phyloP scores from a whole-genome alignment of 2,329 filamentous ascomycete genomes.

The Alternaria viburni region DNA sequence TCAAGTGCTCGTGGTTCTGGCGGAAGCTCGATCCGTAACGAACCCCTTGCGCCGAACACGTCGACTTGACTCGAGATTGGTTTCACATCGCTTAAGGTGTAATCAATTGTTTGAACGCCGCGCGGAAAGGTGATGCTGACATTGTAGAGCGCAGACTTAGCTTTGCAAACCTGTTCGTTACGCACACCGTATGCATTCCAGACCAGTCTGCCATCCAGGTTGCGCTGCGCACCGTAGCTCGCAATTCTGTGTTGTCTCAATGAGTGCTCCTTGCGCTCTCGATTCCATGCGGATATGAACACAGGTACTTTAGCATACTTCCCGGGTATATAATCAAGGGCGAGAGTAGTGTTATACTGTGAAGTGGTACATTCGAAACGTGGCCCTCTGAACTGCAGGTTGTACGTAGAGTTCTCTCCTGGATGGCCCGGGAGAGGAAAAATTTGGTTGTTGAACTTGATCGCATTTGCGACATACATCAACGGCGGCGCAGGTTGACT shows the following conservation, averaged over 20 bases:
- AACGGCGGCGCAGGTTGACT: not conserved
- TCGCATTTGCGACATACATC: not conserved
- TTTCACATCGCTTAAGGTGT: not conserved
- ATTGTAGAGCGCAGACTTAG: not conserved
- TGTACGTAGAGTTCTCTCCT: not conserved
- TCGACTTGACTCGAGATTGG: no score
- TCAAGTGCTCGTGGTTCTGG: not conserved
- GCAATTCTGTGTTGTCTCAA: not conserved
- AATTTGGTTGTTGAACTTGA: not conserved
- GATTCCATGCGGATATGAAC: no score
- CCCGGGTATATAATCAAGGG: no score
- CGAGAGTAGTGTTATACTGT: not conserved
- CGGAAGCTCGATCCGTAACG: not conserved
- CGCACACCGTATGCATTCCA: not conserved
- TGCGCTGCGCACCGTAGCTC: not conserved
- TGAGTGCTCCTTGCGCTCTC: not conserved
- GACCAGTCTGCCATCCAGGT: not conserved
- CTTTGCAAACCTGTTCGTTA: not conserved
- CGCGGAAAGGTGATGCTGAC: not conserved
- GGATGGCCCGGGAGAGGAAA: not conserved
- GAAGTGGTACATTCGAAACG: not conserved
- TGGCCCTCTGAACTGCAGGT: not conserved
- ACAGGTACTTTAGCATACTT: no score
- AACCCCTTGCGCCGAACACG: no score
- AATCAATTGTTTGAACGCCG: not conserved